Evolutionary conservation across 805 yeast genomes (phyloP).

Genomic region (Candida nemodendra): DNA sequence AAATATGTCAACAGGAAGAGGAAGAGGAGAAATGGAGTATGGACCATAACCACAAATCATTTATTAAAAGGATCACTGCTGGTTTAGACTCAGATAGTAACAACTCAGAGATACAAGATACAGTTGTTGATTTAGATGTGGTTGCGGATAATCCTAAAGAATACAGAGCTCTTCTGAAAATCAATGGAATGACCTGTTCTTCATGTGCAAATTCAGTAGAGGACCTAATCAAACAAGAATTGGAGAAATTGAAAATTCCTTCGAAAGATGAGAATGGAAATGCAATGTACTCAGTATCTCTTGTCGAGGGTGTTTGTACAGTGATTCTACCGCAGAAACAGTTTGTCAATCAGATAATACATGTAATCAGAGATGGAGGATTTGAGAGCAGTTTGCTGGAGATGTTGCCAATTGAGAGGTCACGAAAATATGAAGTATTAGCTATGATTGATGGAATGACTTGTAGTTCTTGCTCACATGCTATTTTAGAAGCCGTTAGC

Average conservation of each 20-base stretch:
- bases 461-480: slow-evolving; percentile 63
- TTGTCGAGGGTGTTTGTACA: slow-evolving; percentile 48
- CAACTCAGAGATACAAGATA: slow-evolving; percentile 13
- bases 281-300: slow-evolving; percentile 31
- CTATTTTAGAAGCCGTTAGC: slow-evolving; percentile 49
- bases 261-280: slow-evolving; percentile 12
- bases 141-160: slow-evolving; percentile 22
- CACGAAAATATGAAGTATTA: slow-evolving; percentile 47
- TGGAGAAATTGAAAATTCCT: slow-evolving; percentile 18
- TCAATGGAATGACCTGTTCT: slow-evolving; percentile 71
- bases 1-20: slow-evolving; percentile 38
- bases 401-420: slow-evolving; percentile 54
- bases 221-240: slow-evolving; percentile 35
- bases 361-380: slow-evolving; percentile 44
- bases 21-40: slow-evolving; percentile 14
- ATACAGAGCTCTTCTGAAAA: slow-evolving; percentile 51
- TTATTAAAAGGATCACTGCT: slow-evolving; percentile 1
- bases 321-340: slow-evolving; percentile 54
- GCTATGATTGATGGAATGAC: slow-evolving; percentile 75
- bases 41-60: neutral
- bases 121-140: slow-evolving; percentile 28
- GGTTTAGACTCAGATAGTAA: slow-evolving; percentile 15
- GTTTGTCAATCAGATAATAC: slow-evolving; percentile 47
- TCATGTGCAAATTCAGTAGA: slow-evolving; percentile 50
- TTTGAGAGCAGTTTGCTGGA: slow-evolving; percentile 54